Evolutionary conservation across 768 basidiomycete species (phyloP).

Genomic region (Naganishia vaughanmartiniae): DNA sequence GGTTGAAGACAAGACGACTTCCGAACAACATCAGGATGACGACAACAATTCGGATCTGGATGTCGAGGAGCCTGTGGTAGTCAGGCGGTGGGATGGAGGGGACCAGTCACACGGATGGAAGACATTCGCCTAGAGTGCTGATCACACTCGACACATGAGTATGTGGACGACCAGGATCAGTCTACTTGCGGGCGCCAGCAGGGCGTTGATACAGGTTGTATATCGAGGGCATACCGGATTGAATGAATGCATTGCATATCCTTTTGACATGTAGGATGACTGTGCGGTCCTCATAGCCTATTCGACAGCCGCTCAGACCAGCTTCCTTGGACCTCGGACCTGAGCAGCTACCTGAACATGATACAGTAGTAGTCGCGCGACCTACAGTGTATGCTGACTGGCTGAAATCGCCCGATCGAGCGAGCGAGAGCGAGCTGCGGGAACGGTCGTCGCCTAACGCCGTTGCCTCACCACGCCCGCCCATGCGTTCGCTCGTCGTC

Average conservation of each 20-base stretch:
- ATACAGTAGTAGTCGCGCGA: no score
- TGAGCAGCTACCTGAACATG: no score
- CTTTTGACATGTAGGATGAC: background rate
- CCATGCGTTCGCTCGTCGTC: no score
- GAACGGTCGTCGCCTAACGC: no score
- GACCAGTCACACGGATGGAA: constrained; percentile 29
- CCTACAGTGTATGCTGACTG: no score
- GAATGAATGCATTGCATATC: background rate
- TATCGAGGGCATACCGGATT: background rate
- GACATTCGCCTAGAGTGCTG: constrained; percentile 27
- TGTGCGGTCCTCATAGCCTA: background rate
- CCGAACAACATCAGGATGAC: background rate
- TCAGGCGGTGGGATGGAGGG: constrained; percentile 4
- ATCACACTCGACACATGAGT: background rate
- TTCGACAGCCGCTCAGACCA: no score
- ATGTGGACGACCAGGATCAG: background rate
- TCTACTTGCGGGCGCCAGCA: background rate
- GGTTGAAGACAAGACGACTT: background rate
- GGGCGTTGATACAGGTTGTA: background rate
- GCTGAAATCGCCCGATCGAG: no score
- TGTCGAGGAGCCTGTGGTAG: constrained; percentile 12
- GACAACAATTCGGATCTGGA: background rate
- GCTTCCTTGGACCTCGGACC: no score
- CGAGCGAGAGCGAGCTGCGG: no score
- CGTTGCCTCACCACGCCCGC: no score